These are phyloP conservation scores for Solanum hybrid DNA, from an alignment of 305 asterid genomes.

Conservation along the genomic window DNA sequence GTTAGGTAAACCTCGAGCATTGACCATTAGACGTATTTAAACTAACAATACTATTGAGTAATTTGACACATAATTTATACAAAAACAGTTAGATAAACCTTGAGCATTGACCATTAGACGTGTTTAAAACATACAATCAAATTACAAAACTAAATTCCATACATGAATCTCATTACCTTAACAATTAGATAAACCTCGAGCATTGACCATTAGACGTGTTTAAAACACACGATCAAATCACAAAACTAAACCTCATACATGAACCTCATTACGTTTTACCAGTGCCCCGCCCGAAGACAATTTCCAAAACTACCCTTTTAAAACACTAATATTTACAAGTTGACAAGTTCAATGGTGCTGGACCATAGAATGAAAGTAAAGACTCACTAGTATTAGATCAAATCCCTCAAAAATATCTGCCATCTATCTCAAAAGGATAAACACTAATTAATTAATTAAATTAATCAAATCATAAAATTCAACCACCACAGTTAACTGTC, in stretches of 20 bases:
- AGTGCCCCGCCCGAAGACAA: background rate
- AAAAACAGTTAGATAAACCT: too few species aligned
- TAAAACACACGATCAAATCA: too few species aligned
- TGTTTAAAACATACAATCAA: too few species aligned
- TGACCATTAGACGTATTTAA: too few species aligned
- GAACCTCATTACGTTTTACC: background rate
- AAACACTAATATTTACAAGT: background rate
- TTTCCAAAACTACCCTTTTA: background rate
- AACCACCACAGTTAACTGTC: background rate
- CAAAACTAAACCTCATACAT: background rate
- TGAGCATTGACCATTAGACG: too few species aligned
- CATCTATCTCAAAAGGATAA: background rate
- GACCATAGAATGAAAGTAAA: background rate
- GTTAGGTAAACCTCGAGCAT: too few species aligned
- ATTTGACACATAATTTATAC: too few species aligned
- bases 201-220: background rate
- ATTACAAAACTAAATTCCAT: accelerated
- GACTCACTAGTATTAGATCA: background rate
- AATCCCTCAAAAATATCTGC: background rate
- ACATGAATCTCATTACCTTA: too few species aligned
- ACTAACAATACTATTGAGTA: too few species aligned
- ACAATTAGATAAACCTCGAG: too few species aligned
- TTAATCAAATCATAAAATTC: background rate
- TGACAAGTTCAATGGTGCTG: background rate
- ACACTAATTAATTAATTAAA: background rate